Percentiles rank a stretch among this genome's conserved stretches.
Conservation (phyloP, 805 yeast species). For the Kurtzmaniella cleridarum region DNA sequence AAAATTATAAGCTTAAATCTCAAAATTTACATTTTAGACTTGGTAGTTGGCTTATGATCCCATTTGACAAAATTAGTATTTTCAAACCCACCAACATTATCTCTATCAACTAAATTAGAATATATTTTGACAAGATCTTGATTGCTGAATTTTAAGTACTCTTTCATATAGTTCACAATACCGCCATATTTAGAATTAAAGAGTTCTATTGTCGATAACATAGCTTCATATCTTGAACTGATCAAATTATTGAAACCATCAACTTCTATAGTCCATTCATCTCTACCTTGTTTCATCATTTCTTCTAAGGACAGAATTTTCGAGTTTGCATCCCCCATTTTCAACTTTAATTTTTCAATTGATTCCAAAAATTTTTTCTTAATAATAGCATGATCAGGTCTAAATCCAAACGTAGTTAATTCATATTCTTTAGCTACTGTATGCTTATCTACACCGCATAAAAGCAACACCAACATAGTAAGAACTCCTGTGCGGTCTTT, state of each 20-base stretch:
- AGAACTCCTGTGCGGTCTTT: slow-evolving; percentile 81
- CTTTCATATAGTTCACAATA: slow-evolving; percentile 41
- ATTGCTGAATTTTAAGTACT: slow-evolving; percentile 38
- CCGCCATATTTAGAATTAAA: slow-evolving; percentile 52
- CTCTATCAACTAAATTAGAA: slow-evolving; percentile 19
- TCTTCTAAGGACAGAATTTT: slow-evolving; percentile 14
- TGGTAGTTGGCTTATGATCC: slow-evolving; percentile 8
- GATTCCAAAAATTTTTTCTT: slow-evolving; percentile 28
- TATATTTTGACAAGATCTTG: slow-evolving; percentile 37
- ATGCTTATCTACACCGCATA: slow-evolving; percentile 61
- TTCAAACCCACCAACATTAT: slow-evolving; percentile 11
- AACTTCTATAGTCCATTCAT: slow-evolving; percentile 35
- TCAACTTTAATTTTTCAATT: slow-evolving; percentile 23
- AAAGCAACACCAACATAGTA: slow-evolving; percentile 58
- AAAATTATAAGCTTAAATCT: too few relatives aligned
- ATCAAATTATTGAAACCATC: slow-evolving; percentile 58
- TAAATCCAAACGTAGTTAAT: slow-evolving; percentile 60
- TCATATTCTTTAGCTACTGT: slow-evolving; percentile 73
- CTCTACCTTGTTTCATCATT: slow-evolving; percentile 31
- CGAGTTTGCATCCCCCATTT: slow-evolving; percentile 14
- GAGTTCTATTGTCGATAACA: slow-evolving; percentile 57
- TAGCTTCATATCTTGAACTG: slow-evolving; percentile 62
- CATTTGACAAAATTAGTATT: slow-evolving; percentile 8
- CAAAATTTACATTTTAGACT: neutral
- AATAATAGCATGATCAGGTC: slow-evolving; percentile 41